A percentile compares a stretch with the other conserved stretches of the same genome.
phyloP scores from a whole-genome alignment of 176 grass and related monocot species.

The Zoysia pacifica region DNA sequence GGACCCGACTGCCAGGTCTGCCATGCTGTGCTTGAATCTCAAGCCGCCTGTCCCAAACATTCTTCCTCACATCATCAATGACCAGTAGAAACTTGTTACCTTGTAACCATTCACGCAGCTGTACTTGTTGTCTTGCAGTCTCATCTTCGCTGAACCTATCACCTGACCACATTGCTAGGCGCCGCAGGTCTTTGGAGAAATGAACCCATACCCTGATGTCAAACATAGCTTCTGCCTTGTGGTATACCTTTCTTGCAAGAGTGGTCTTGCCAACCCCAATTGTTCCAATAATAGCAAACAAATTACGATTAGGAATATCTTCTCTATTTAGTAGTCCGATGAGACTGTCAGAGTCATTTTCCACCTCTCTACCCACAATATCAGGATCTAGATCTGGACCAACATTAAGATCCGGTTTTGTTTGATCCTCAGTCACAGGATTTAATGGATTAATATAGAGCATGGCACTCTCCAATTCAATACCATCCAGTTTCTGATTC shows the following conservation, averaged over 20 bases:
- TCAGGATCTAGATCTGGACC: constrained; percentile 36
- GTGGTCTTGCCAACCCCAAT: constrained; percentile 53
- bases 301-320: constrained; percentile 1
- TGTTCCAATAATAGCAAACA: constrained; percentile 49
- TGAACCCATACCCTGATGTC: constrained; percentile 40
- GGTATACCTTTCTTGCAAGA: constrained; percentile 52
- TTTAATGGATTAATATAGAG: constrained; percentile 18
- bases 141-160: constrained; percentile 24
- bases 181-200: constrained; percentile 38
- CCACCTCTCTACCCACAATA: constrained; percentile 44
- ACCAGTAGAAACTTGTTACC: constrained; percentile 50
- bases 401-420: constrained; percentile 35
- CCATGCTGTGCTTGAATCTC: constrained; percentile 39
- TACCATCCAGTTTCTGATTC: constrained; percentile 37
- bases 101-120: constrained; percentile 25
- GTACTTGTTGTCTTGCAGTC: not conserved
- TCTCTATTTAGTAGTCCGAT: constrained; percentile 33
- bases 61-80: constrained; percentile 55
- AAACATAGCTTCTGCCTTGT: constrained; percentile 14
- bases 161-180: constrained; percentile 47
- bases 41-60: constrained; percentile 45
- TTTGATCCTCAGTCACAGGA: constrained; percentile 35
- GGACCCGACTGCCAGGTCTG: constrained; percentile 42
- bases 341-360: constrained; percentile 29
- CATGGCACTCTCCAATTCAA: not conserved